phyloP scores from a whole-genome alignment of 202 grass and related monocot genomes.

The Digitaria exilis region DNA sequence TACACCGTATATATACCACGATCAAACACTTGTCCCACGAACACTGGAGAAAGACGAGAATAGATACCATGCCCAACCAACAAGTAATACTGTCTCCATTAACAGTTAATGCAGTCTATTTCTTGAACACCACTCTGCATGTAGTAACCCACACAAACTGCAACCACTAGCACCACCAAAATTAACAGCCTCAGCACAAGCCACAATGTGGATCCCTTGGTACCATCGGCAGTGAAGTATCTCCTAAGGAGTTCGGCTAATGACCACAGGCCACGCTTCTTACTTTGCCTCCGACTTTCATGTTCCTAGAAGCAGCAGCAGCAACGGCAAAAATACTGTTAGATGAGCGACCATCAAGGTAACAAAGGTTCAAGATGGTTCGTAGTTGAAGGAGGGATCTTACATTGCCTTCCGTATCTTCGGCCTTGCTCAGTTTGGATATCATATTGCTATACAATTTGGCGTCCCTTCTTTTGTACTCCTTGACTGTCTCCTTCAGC shows the following conservation, averaged over 20 bases:
- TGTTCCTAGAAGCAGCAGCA: conserved; percentile 33
- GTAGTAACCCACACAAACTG: conserved; percentile 46
- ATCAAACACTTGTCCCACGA: not conserved
- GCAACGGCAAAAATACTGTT: not conserved
- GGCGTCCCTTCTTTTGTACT: conserved; percentile 66
- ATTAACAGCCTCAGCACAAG: conserved; percentile 44
- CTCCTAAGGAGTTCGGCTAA: conserved; percentile 31
- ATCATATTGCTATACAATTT: conserved; percentile 82
- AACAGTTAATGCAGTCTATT: conserved; percentile 55
- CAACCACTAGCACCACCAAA: conserved; percentile 40
- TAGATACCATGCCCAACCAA: not conserved
- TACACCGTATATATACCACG: not conserved
- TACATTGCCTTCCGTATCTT: conserved; percentile 52
- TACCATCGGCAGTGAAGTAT: conserved; percentile 26
- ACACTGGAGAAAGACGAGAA: not conserved
- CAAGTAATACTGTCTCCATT: conserved; percentile 39
- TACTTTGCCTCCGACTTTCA: conserved; percentile 33
- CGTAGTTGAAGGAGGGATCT: not conserved
- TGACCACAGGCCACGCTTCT: conserved; percentile 43
- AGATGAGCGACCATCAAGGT: not conserved
- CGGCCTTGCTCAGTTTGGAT: conserved; percentile 59
- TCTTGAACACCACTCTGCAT: conserved; percentile 39
- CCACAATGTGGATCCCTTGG: conserved; percentile 40
- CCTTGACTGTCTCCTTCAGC: conserved; percentile 68
- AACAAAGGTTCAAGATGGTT: not conserved